phyloP scores from a whole-genome alignment of 257 asterid species.

The Leptodermis oblonga region DNA sequence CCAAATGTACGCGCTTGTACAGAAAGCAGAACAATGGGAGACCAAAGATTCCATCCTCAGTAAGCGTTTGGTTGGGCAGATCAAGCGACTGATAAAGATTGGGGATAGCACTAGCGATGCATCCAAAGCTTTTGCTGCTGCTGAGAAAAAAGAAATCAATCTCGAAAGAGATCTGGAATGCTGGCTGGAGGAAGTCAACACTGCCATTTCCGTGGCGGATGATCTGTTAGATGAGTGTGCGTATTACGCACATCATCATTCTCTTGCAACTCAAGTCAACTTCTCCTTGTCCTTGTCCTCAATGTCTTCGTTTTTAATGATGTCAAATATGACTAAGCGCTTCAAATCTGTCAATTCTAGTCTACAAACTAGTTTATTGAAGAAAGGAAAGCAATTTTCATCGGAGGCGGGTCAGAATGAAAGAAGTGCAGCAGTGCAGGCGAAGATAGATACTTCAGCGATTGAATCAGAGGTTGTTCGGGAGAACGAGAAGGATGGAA shows the following conservation, averaged over 20 bases:
- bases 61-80: neutral
- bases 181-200: slow-evolving; percentile 22
- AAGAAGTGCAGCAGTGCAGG: neutral
- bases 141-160: neutral
- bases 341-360: neutral
- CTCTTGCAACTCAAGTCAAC: neutral
- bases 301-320: neutral
- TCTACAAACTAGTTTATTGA: neutral
- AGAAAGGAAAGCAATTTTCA: neutral
- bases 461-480: neutral
- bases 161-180: neutral
- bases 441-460: neutral
- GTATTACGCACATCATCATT: slow-evolving; percentile 4
- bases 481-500: neutral
- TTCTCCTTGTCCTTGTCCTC: neutral
- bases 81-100: neutral
- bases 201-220: slow-evolving; percentile 13
- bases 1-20: neutral
- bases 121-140: slow-evolving; percentile 5
- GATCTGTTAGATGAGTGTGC: slow-evolving; percentile 18
- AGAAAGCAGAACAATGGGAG: neutral
- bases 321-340: neutral
- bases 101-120: neutral
- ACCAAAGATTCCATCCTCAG: neutral
- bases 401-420: neutral